These are phyloP conservation scores for Metschnikowia proteae DNA, from an alignment of 805 yeast genomes.

Conservation along the genomic window DNA sequence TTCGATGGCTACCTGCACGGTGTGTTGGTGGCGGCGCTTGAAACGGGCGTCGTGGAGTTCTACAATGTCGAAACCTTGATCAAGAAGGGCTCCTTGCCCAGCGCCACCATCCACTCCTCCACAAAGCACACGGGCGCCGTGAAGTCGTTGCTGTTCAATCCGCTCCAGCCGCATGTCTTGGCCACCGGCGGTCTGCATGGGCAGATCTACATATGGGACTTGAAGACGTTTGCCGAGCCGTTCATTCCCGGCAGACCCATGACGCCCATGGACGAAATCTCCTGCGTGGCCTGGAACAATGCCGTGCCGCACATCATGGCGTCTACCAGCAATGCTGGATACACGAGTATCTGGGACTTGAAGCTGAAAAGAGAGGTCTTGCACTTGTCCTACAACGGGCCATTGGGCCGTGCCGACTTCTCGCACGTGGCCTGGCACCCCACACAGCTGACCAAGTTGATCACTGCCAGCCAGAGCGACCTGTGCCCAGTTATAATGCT, in stretches of 20 bases:
- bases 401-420: conserved; percentile 59
- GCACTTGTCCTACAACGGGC: conserved; percentile 69
- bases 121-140: conserved; percentile 65
- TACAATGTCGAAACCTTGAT: conserved; percentile 64
- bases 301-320: conserved; percentile 83
- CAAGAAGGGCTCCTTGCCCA: conserved; percentile 36
- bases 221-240: conserved; percentile 56
- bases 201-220: conserved; percentile 88
- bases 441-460: conserved; percentile 72
- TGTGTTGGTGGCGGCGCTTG: conserved; percentile 83
- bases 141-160: conserved; percentile 72
- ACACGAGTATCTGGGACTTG: conserved; percentile 91
- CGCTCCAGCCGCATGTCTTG: conserved; percentile 62
- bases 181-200: conserved; percentile 90
- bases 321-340: conserved; percentile 79
- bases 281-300: conserved; percentile 86
- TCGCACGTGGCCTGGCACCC: conserved; percentile 96
- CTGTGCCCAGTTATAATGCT: conserved; percentile 72
- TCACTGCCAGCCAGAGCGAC: conserved; percentile 85
- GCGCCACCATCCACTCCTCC: conserved; percentile 48
- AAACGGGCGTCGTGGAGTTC: conserved; percentile 72
- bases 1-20: conserved; percentile 47
- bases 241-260: conserved; percentile 72
- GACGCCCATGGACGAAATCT: conserved; percentile 77
- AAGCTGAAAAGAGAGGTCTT: conserved; percentile 84